Percentiles rank a stretch among this genome's conserved stretches.
phyloP scores from a whole-genome alignment of 1,284 basidiomycete species.

The Irpex sp. region DNA sequence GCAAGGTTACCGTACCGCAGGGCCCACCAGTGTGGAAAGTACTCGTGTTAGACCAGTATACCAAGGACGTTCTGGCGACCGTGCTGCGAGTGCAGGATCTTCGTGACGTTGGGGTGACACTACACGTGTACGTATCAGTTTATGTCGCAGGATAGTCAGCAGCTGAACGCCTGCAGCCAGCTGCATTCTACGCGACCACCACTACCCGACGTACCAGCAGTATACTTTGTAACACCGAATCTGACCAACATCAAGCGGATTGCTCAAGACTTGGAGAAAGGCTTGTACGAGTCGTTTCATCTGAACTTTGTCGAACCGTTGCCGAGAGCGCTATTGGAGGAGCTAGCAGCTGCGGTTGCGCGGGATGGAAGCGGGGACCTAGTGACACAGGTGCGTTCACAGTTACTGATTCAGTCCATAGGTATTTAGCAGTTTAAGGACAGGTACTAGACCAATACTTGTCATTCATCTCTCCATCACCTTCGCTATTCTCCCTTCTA shows the following conservation, averaged over 20 bases:
- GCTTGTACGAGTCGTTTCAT: conserved; percentile 91
- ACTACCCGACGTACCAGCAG: conserved; percentile 92
- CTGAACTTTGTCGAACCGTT: conserved; percentile 95
- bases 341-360: conserved; percentile 88
- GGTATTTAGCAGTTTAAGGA: neutral
- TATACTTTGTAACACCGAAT: conserved; percentile 96
- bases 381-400: conserved; percentile 64
- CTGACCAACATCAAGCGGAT: conserved; percentile 85
- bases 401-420: neutral
- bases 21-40: conserved; percentile 95
- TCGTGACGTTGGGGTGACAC: conserved; percentile 92
- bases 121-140: conserved; percentile 79
- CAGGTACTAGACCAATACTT: conserved; percentile 95
- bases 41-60: conserved; percentile 90
- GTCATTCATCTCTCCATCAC: conserved; percentile 93
- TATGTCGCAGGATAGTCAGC: neutral
- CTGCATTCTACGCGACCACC: conserved; percentile 88
- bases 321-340: conserved; percentile 86
- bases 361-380: conserved; percentile 81
- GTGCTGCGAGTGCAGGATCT: conserved; percentile 95
- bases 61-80: conserved; percentile 95
- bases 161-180: conserved; percentile 54
- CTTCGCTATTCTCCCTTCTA: conserved; percentile 91
- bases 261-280: conserved; percentile 84
- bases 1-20: conserved; percentile 48